Percentiles rank a stretch among this genome's conserved stretches.
These are phyloP conservation scores for Triticum monococcum DNA, from an alignment of 176 grass and related monocot species.

Conservation along the genomic window DNA sequence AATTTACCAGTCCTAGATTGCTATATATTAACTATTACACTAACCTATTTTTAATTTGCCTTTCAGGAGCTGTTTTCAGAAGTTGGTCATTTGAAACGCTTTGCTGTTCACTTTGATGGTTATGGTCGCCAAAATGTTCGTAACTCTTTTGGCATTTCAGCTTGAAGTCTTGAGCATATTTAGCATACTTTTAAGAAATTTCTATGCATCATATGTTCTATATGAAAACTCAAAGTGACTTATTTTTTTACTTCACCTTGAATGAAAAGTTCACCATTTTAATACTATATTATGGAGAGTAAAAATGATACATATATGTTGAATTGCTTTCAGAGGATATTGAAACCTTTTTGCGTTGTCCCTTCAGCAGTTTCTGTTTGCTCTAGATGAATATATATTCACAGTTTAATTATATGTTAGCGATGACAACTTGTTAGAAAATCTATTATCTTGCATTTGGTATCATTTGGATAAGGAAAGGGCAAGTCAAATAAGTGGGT, in stretches of 20 bases:
- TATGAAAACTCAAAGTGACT: neutral
- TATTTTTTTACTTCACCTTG: neutral
- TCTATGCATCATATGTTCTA: neutral
- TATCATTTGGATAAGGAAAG: neutral
- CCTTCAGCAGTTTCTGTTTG: conserved; percentile 1
- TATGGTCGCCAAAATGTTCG: conserved; percentile 76
- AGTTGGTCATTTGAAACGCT: conserved; percentile 75
- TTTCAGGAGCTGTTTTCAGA: conserved; percentile 77
- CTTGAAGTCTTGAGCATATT: conserved; percentile 7
- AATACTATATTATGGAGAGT: neutral
- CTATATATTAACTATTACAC: neutral
- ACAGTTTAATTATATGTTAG: neutral
- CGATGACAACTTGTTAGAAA: conserved; percentile 4
- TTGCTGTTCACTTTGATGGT: conserved; percentile 80
- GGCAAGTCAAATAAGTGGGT: neutral
- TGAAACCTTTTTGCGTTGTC: neutral
- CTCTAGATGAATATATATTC: neutral
- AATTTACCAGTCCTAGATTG: neutral
- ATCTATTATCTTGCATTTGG: neutral
- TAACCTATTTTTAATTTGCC: conserved; percentile 26
- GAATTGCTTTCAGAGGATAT: neutral
- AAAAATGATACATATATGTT: neutral
- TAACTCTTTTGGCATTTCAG: conserved; percentile 20
- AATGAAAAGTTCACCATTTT: neutral
- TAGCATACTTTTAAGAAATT: neutral